A percentile compares a stretch with the other conserved stretches of the same genome.
Conservation (phyloP, 2,329 filamentous ascomycete genomes). For the Tolypocladium cylindrosporum region DNA sequence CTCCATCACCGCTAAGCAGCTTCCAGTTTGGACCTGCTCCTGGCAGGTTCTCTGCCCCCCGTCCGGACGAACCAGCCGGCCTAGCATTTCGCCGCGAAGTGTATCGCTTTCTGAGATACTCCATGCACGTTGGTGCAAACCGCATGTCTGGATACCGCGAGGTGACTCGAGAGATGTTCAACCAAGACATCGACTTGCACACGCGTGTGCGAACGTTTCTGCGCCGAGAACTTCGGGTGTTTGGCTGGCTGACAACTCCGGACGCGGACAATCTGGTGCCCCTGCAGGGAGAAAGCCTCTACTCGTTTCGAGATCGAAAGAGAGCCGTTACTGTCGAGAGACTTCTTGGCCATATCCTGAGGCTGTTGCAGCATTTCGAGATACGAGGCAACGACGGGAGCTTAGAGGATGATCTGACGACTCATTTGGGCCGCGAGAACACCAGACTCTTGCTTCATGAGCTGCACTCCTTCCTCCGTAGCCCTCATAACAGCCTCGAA, state of each 20-base stretch:
- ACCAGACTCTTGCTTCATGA: slow-evolving; percentile 76
- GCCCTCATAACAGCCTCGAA: slow-evolving; percentile 60
- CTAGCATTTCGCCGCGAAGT: slow-evolving; percentile 50
- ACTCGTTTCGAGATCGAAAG: slow-evolving; percentile 11
- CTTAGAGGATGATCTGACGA: slow-evolving; percentile 67
- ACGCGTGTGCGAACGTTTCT: slow-evolving; percentile 74
- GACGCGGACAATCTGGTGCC: slow-evolving; percentile 11
- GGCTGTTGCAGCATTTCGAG: slow-evolving; percentile 74
- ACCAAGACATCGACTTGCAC: slow-evolving; percentile 54
- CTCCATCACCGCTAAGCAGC: neutral
- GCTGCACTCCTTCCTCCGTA: slow-evolving; percentile 70
- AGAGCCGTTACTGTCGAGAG: slow-evolving; percentile 68
- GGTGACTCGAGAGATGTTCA: slow-evolving; percentile 58
- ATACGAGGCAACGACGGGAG: slow-evolving; percentile 68
- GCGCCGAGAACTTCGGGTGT: slow-evolving; percentile 74
- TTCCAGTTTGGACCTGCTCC: neutral
- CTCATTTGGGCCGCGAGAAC: slow-evolving; percentile 68
- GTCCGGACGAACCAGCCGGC: slow-evolving; percentile 1
- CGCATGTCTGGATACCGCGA: slow-evolving; percentile 66
- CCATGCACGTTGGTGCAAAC: slow-evolving; percentile 75
- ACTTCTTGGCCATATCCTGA: slow-evolving; percentile 75
- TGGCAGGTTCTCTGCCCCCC: neutral
- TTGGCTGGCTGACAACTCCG: slow-evolving; percentile 52
- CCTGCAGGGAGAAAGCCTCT: neutral
- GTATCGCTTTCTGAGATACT: slow-evolving; percentile 64